These are phyloP conservation scores for Dissophora ornata DNA, from an alignment of 192 early-diverging fungal genomes.

Conservation along the genomic window DNA sequence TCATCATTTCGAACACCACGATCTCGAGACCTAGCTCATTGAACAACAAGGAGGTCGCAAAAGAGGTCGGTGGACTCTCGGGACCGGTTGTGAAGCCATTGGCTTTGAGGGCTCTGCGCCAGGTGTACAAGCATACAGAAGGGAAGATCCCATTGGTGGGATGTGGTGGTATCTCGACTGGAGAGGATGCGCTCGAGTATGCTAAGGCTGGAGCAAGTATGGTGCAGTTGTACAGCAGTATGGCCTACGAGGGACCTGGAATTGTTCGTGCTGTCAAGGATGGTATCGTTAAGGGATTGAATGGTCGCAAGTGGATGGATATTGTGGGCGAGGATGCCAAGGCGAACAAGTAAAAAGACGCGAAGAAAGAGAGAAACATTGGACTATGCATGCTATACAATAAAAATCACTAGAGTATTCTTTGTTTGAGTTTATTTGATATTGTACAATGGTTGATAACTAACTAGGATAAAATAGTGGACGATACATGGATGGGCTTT, in stretches of 20 bases:
- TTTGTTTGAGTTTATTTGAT: too few species aligned
- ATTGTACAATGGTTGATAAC: too few species aligned
- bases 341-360: too few species aligned
- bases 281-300: conserved; percentile 72
- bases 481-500: too few species aligned
- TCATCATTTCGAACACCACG: conserved; percentile 93
- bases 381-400: too few species aligned
- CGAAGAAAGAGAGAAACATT: too few species aligned
- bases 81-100: conserved; percentile 80
- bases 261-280: conserved; percentile 83
- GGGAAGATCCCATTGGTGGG: conserved; percentile 86
- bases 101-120: conserved; percentile 75
- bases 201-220: conserved; percentile 84
- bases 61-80: conserved; percentile 79
- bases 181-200: conserved; percentile 82
- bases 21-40: conserved; percentile 73
- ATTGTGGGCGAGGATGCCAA: conserved; percentile 53
- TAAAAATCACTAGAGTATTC: too few species aligned
- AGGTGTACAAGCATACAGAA: conserved; percentile 80
- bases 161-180: conserved; percentile 85
- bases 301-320: conserved; percentile 79
- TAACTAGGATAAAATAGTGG: too few species aligned
- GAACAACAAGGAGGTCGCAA: conserved; percentile 60
- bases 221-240: conserved; percentile 86
- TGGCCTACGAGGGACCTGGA: conserved; percentile 83